These are phyloP conservation scores for Pyrenochaeta sp. DNA, from an alignment of 2,329 filamentous ascomycete species.

Conservation along the genomic window DNA sequence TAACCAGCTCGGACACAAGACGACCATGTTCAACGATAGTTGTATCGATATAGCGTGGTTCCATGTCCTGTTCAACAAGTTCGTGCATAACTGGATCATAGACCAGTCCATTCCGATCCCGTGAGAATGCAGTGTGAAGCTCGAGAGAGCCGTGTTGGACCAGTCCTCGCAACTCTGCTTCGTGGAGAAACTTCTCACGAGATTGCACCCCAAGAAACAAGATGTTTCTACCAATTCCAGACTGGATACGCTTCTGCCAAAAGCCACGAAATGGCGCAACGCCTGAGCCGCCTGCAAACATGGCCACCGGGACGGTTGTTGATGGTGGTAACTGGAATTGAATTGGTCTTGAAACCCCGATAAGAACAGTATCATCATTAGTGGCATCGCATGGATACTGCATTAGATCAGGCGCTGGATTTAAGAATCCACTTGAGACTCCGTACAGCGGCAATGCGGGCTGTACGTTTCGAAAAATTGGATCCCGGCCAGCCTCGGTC, in stretches of 20 bases:
- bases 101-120: conserved; percentile 57
- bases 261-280: conserved; percentile 65
- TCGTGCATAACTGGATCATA: conserved; percentile 54
- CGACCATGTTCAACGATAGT: conserved; percentile 61
- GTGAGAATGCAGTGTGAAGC: conserved; percentile 62
- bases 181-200: conserved; percentile 62
- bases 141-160: conserved; percentile 60
- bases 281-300: conserved; percentile 63
- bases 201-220: conserved; percentile 63
- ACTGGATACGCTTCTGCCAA: conserved; percentile 59
- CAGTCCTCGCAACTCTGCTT: conserved; percentile 58
- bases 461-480: conserved; percentile 52
- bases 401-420: conserved; percentile 50
- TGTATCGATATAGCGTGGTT: conserved; percentile 62
- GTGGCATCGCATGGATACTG: conserved; percentile 43
- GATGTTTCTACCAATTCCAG: conserved; percentile 56
- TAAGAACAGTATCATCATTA: conserved; percentile 57
- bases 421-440: conserved; percentile 63
- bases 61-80: conserved; percentile 59
- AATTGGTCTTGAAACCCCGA: conserved; percentile 61
- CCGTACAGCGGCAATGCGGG: conserved; percentile 51
- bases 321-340: conserved; percentile 63
- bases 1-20: conserved; percentile 62
- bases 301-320: conserved; percentile 60
- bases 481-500: conserved; percentile 46